Evolutionary conservation across 495 filamentous ascomycete genomes (phyloP).

Genomic region (Tuber aestivum): DNA sequence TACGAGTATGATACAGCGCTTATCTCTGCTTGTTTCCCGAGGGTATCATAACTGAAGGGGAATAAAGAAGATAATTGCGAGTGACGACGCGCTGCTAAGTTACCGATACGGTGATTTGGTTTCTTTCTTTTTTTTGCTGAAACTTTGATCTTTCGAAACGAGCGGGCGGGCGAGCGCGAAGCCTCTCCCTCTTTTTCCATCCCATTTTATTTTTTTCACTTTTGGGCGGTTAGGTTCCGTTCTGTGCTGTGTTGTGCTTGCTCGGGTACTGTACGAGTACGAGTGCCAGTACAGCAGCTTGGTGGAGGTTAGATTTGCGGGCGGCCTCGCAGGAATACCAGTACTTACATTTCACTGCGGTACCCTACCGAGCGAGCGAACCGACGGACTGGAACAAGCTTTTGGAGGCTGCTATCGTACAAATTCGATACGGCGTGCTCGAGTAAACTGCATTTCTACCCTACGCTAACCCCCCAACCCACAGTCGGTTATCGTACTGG

Average conservation of each 20-base stretch:
- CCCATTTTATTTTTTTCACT: neutral
- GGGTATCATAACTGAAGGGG: neutral
- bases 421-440: neutral
- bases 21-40: neutral
- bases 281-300: neutral
- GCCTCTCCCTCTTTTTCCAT: neutral
- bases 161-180: neutral
- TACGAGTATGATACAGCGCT: neutral
- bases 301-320: neutral
- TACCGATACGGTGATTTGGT: too few species aligned
- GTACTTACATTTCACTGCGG: neutral
- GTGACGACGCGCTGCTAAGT: neutral
- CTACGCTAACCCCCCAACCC: neutral
- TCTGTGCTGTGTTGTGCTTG: neutral
- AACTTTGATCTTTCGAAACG: neutral
- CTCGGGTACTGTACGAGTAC: neutral
- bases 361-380: neutral
- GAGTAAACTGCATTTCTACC: neutral
- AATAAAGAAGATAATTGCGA: neutral
- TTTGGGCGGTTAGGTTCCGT: neutral
- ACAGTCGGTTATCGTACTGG: neutral
- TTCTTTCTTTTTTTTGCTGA: neutral
- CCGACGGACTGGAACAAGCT: neutral
- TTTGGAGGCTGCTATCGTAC: neutral
- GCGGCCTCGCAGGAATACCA: neutral